Percentiles rank a stretch among this genome's conserved stretches.
These are phyloP conservation scores for Plectosphaerella cucumerina DNA, from an alignment of 2,329 filamentous ascomycete species.

Conservation along the genomic window DNA sequence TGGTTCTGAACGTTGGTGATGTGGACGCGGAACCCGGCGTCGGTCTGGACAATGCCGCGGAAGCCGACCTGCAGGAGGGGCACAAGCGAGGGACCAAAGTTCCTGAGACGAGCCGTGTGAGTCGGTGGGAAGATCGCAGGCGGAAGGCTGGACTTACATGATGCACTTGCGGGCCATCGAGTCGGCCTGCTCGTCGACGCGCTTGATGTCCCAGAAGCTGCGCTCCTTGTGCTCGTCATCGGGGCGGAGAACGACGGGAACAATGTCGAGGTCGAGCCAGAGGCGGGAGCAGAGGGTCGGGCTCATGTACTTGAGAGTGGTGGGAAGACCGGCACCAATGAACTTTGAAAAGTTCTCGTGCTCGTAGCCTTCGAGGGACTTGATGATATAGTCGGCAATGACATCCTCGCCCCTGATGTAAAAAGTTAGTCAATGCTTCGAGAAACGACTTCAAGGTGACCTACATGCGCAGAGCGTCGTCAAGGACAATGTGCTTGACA, in stretches of 20 bases:
- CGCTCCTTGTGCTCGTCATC: conserved; percentile 37
- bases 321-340: conserved; percentile 67
- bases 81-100: conserved; percentile 68
- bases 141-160: conserved; percentile 43
- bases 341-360: conserved; percentile 68
- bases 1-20: conserved; percentile 56
- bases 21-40: conserved; percentile 59
- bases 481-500: conserved; percentile 51
- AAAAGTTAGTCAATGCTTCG: too few species aligned
- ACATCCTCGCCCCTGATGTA: conserved; percentile 40
- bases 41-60: conserved; percentile 66
- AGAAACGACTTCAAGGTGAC: too few species aligned
- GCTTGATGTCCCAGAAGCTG: conserved; percentile 48
- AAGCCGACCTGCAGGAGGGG: conserved; percentile 66
- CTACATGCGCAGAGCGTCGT: conserved; percentile 30
- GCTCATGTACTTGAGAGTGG: conserved; percentile 53
- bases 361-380: conserved; percentile 54
- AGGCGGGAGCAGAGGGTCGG: conserved; percentile 65
- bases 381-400: conserved; percentile 57
- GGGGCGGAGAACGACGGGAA: conserved; percentile 61
- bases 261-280: conserved; percentile 73
- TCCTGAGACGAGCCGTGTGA: conserved; percentile 32
- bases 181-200: conserved; percentile 78
- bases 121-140: background rate
- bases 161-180: conserved; percentile 77